A percentile compares a stretch with the other conserved stretches of the same genome.
phyloP scores from a whole-genome alignment of 441 rosid species.

The Lepidium campestre region DNA sequence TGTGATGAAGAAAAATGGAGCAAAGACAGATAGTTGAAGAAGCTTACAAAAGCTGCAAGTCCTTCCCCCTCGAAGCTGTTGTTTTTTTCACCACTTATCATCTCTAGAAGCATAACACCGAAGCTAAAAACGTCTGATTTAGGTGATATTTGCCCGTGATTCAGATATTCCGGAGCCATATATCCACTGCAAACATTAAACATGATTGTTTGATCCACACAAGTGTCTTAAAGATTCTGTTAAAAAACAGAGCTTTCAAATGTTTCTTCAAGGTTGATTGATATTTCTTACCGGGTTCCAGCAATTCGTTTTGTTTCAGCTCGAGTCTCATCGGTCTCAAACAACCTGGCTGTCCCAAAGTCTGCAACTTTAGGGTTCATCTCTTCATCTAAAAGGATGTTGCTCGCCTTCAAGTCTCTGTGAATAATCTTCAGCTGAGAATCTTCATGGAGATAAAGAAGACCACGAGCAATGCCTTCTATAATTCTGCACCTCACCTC shows the following conservation, averaged over 20 bases:
- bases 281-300: conserved; percentile 16
- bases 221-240: no score
- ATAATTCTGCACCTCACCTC: conserved; percentile 13
- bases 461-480: conserved; percentile 19
- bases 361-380: conserved; percentile 29
- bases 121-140: not conserved
- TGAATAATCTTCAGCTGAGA: conserved; percentile 19
- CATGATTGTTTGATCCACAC: not conserved
- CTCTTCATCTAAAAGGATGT: conserved; percentile 24
- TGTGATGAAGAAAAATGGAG: not conserved
- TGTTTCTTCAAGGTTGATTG: no score
- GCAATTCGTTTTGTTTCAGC: conserved; percentile 25
- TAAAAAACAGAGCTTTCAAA: not conserved
- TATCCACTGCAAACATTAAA: not conserved
- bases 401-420: conserved; percentile 23
- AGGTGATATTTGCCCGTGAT: not conserved
- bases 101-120: not conserved
- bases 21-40: not conserved
- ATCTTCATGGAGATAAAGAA: conserved; percentile 27
- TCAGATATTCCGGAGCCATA: not conserved
- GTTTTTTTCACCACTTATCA: not conserved
- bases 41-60: not conserved
- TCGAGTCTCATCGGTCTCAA: conserved; percentile 23
- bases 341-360: conserved; percentile 29
- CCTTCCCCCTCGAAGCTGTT: not conserved